A percentile compares a stretch with the other conserved stretches of the same genome.
Evolutionary conservation across 2,329 filamentous ascomycete genomes (phyloP).

Genomic region (Colletotrichum siamense): DNA sequence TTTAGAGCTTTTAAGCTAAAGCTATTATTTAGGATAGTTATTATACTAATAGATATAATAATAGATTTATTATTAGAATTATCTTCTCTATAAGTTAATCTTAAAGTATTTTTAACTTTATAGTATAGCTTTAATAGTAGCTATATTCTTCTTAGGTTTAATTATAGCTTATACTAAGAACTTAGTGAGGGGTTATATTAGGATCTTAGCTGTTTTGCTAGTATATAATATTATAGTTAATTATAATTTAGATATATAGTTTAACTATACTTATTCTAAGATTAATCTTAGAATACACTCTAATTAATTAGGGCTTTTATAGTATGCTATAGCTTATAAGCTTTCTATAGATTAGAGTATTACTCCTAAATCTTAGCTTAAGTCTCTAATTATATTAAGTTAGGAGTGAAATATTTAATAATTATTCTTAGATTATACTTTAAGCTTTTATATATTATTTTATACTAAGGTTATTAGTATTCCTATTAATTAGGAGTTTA

Average conservation of each 20-base stretch:
- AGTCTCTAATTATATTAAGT: neutral
- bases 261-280: neutral
- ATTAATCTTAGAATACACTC: neutral
- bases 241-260: neutral
- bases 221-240: neutral
- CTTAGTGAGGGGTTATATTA: neutral
- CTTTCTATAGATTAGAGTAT: neutral
- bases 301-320: neutral
- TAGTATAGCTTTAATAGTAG: neutral
- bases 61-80: neutral
- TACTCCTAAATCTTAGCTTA: neutral
- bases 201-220: neutral
- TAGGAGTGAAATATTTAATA: neutral
- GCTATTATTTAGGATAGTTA: neutral
- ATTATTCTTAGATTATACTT: neutral
- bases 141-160: neutral
- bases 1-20: neutral
- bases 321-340: neutral
- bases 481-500: neutral
- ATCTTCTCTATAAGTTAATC: neutral
- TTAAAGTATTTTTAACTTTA: neutral
- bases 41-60: neutral
- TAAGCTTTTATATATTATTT: neutral
- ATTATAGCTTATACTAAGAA: neutral
- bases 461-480: neutral